Evolutionary conservation across 2,329 filamentous ascomycete genomes (phyloP).

Genomic region (Phialocephala sp.): DNA sequence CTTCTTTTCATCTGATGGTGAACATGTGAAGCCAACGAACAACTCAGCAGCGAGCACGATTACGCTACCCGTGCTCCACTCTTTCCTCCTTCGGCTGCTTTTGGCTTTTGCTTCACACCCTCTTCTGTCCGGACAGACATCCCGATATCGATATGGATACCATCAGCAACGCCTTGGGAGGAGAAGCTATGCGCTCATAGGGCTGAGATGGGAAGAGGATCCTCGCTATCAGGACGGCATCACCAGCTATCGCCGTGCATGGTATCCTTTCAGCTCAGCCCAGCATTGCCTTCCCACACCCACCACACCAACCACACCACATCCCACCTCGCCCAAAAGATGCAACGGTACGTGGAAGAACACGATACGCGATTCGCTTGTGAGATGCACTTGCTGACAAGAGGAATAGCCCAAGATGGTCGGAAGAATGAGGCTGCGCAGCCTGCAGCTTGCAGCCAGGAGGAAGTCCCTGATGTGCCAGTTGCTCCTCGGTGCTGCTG

Average conservation of each 20-base stretch:
- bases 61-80: background rate
- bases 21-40: conserved; percentile 4
- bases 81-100: background rate
- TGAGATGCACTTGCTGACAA: background rate
- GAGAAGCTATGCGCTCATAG: background rate
- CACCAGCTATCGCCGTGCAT: background rate
- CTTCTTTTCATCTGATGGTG: background rate
- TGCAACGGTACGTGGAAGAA: conserved; percentile 1
- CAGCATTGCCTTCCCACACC: background rate
- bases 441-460: background rate
- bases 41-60: background rate
- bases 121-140: background rate
- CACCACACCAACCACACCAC: background rate
- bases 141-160: background rate
- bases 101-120: background rate
- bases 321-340: too few relatives aligned
- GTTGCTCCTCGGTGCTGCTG: background rate
- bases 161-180: background rate
- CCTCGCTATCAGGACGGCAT: background rate
- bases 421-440: background rate
- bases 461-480: too few relatives aligned
- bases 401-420: background rate
- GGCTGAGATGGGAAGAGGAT: background rate
- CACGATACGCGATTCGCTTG: conserved; percentile 8
- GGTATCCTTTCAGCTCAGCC: conserved; percentile 1